phyloP scores from a whole-genome alignment of 2,329 filamentous ascomycete genomes.

The Aureobasidium sp. region DNA sequence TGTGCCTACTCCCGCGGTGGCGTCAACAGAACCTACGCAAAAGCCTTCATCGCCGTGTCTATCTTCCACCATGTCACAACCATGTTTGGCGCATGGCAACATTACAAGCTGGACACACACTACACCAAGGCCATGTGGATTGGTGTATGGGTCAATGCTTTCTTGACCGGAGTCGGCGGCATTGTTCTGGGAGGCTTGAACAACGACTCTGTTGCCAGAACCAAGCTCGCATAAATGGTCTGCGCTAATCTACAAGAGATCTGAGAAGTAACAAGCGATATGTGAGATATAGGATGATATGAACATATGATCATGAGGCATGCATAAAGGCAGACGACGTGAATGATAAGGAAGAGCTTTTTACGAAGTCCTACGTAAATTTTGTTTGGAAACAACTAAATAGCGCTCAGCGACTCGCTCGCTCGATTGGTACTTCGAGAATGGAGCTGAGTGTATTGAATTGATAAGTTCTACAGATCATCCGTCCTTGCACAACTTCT shows the following conservation, averaged over 20 bases:
- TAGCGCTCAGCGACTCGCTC: neutral
- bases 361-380: neutral
- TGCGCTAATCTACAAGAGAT: neutral
- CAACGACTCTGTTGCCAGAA: neutral
- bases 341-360: neutral
- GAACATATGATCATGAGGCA: neutral
- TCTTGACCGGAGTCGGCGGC: neutral
- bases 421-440: neutral
- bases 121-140: constrained; percentile 19
- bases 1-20: constrained; percentile 24
- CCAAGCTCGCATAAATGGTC: neutral
- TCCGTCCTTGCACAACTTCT: neutral
- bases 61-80: constrained; percentile 29
- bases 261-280: neutral
- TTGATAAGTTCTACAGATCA: no score
- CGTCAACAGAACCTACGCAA: constrained; percentile 25
- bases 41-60: constrained; percentile 23
- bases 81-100: constrained; percentile 24
- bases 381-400: neutral
- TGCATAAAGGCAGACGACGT: neutral
- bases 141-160: constrained; percentile 9
- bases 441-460: neutral
- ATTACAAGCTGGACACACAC: constrained; percentile 24
- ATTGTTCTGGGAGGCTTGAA: neutral
- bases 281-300: neutral